These are phyloP conservation scores for Mercurialis annua DNA, from an alignment of 345 rosid species.

Conservation along the genomic window DNA sequence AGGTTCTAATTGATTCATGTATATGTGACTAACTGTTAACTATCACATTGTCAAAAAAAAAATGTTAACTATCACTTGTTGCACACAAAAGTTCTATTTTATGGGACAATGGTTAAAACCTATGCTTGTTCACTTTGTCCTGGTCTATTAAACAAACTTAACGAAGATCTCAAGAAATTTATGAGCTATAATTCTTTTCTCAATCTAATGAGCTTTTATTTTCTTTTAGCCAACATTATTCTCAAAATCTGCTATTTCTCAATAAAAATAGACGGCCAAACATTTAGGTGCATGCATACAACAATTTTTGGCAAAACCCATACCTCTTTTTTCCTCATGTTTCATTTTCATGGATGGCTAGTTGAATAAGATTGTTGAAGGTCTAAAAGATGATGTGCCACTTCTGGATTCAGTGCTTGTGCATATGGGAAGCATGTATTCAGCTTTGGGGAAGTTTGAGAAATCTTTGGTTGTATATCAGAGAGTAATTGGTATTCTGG, in stretches of 20 bases:
- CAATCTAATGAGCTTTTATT: neutral
- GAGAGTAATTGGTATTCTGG: slow-evolving; percentile 51
- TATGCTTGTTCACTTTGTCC: neutral
- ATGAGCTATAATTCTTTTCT: neutral
- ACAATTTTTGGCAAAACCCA: too few relatives aligned
- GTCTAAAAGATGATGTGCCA: slow-evolving; percentile 45
- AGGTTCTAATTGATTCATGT: neutral
- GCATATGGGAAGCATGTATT: slow-evolving; percentile 84
- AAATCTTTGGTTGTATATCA: slow-evolving; percentile 50
- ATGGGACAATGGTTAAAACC: neutral
- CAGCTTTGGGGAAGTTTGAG: slow-evolving; percentile 59
- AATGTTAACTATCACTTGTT: neutral
- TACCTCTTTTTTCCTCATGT: slow-evolving; percentile 7
- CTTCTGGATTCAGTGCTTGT: slow-evolving; percentile 67
- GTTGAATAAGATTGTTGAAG: slow-evolving; percentile 57
- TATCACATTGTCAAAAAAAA: too few relatives aligned
- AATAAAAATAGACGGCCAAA: neutral
- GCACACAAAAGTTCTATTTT: neutral
- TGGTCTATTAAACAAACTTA: neutral
- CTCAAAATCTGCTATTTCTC: neutral
- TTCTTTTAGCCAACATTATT: neutral
- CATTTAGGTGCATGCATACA: neutral
- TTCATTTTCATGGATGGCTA: slow-evolving; percentile 33
- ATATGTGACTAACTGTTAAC: neutral
- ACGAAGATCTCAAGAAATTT: slow-evolving; percentile 1